Evolutionary conservation across 257 asterid genomes (phyloP).

Genomic region (Solanum corneliomulleri): DNA sequence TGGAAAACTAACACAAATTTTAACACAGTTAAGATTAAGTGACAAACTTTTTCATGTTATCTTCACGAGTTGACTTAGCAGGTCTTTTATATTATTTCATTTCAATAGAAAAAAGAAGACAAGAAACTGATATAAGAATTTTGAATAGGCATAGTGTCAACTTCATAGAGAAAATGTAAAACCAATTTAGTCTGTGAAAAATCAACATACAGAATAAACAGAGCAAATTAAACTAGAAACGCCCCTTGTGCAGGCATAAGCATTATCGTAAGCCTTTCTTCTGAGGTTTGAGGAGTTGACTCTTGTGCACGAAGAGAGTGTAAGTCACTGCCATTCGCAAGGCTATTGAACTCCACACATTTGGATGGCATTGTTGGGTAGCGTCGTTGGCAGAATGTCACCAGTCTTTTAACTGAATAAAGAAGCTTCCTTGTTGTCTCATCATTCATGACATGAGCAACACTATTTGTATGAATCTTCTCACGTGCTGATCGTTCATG

Average conservation of each 20-base stretch:
- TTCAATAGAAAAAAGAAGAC: too few relatives aligned
- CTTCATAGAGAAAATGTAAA: background rate
- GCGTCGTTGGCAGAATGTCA: conserved; percentile 79
- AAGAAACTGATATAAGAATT: background rate
- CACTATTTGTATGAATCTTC: conserved; percentile 80
- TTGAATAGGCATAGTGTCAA: background rate
- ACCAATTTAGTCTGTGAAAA: background rate
- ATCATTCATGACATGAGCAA: conserved; percentile 88
- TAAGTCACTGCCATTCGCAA: too few relatives aligned
- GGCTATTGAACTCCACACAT: background rate
- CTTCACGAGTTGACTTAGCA: too few relatives aligned
- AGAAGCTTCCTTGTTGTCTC: conserved; percentile 84
- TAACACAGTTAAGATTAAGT: too few relatives aligned
- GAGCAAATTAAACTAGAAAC: too few relatives aligned
- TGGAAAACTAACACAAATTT: too few relatives aligned
- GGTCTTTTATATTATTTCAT: too few relatives aligned
- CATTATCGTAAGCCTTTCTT: background rate
- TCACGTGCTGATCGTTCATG: conserved; percentile 87
- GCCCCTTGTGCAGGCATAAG: background rate
- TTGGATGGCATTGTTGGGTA: conserved; percentile 54
- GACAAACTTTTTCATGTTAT: too few relatives aligned
- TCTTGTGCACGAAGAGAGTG: too few relatives aligned
- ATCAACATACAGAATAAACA: background rate
- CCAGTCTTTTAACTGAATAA: conserved; percentile 64
- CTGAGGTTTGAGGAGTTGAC: too few relatives aligned